Evolutionary conservation across 139 green algal genomes (phyloP).

Genomic region (Zygnema cylindricum): DNA sequence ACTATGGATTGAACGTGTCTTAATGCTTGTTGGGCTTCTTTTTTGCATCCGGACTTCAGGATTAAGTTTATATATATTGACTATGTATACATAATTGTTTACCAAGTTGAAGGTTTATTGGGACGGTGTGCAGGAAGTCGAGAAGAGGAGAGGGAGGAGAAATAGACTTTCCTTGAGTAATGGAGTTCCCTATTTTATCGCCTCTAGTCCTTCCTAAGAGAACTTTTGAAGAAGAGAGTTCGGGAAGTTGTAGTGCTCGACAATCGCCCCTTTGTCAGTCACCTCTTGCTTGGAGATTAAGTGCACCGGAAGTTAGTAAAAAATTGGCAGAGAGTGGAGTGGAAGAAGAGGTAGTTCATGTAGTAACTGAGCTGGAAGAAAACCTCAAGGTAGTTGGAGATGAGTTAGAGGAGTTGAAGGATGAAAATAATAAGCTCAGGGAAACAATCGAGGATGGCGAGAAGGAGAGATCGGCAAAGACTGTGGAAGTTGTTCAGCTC

Average conservation of each 20-base stretch:
- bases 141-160: no score
- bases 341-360: background rate
- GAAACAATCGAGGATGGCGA: background rate
- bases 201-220: background rate
- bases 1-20: no score
- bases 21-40: no score
- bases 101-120: no score
- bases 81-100: no score
- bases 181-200: background rate
- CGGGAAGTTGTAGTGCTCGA: background rate
- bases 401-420: background rate
- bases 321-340: background rate
- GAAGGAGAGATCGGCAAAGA: background rate
- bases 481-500: background rate
- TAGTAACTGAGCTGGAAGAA: background rate
- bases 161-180: background rate
- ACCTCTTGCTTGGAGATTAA: background rate
- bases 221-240: background rate
- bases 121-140: no score
- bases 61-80: no score
- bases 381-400: no score
- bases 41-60: no score
- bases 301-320: background rate
- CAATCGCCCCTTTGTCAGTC: background rate
- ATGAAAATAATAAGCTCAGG: background rate